phyloP scores from a whole-genome alignment of 495 filamentous ascomycete species.

The Aspergillus nanangensis region DNA sequence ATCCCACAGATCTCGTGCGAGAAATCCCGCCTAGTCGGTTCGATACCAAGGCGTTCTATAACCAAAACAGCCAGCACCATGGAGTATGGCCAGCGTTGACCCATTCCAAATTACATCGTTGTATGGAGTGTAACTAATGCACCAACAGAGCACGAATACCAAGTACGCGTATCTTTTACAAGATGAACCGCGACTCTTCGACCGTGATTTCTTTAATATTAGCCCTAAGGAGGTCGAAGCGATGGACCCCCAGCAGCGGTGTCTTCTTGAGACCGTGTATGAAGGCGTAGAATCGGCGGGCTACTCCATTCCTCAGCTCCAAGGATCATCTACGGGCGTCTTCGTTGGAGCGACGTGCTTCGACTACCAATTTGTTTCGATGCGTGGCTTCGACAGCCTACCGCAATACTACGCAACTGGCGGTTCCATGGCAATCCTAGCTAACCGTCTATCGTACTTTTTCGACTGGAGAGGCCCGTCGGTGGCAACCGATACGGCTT shows the following conservation, averaged over 20 bases:
- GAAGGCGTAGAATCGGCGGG: conserved; percentile 47
- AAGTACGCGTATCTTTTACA: conserved; percentile 38
- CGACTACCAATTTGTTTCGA: conserved; percentile 41
- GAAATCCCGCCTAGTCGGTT: conserved; percentile 22
- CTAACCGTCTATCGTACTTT: conserved; percentile 34
- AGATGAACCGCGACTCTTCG: conserved; percentile 50
- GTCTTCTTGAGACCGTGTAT: conserved; percentile 39
- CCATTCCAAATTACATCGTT: no score
- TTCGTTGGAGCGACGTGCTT: conserved; percentile 38
- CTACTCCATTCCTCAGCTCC: conserved; percentile 31
- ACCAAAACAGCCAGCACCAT: conserved; percentile 28
- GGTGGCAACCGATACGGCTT: conserved; percentile 34
- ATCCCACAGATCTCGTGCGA: conserved; percentile 17
- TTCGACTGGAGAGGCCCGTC: conserved; percentile 31
- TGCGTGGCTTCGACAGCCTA: conserved; percentile 34
- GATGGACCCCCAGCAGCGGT: conserved; percentile 47
- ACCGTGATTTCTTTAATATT: conserved; percentile 51
- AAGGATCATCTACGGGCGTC: conserved; percentile 42
- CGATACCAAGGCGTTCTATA: conserved; percentile 43
- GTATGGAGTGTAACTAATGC: no score
- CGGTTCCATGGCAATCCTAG: conserved; percentile 28
- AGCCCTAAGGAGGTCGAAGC: conserved; percentile 36
- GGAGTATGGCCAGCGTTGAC: conserved; percentile 23
- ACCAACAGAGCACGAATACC: conserved; percentile 21
- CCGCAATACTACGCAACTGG: conserved; percentile 47